A percentile compares a stretch with the other conserved stretches of the same genome.
Conservation (phyloP, 495 filamentous ascomycete genomes). For the Lophiotrema nucula region DNA sequence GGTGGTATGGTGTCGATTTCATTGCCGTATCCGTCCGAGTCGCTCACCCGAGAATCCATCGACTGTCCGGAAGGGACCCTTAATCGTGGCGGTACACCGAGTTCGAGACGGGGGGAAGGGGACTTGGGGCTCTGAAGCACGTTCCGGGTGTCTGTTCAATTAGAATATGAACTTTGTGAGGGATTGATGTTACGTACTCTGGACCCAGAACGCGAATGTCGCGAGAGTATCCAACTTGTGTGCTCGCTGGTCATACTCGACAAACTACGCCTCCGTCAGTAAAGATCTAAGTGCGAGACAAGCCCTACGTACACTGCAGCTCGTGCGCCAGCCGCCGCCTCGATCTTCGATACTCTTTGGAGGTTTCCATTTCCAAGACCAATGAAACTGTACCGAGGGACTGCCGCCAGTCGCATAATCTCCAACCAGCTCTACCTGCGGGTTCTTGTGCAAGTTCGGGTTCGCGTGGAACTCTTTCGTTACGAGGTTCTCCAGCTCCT, state of each 20-base stretch:
- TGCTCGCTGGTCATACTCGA: constrained; percentile 92
- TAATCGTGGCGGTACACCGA: constrained; percentile 70
- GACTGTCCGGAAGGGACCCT: constrained; percentile 81
- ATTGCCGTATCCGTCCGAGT: constrained; percentile 62
- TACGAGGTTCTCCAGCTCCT: constrained; percentile 88
- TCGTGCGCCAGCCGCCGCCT: constrained; percentile 90
- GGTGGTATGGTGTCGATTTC: constrained; percentile 38
- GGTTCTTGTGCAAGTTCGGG: constrained; percentile 94
- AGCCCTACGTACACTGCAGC: constrained; percentile 66
- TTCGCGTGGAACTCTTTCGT: constrained; percentile 95
- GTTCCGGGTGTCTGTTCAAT: neutral
- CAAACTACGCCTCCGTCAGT: constrained; percentile 56
- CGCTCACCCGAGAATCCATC: constrained; percentile 72
- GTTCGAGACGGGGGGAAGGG: constrained; percentile 64
- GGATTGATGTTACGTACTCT: constrained; percentile 66
- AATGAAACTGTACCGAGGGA: constrained; percentile 84
- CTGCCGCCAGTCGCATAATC: constrained; percentile 80
- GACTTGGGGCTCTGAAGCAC: constrained; percentile 37
- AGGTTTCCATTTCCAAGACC: constrained; percentile 95
- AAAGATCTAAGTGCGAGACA: neutral
- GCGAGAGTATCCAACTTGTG: constrained; percentile 86
- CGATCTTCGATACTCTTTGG: constrained; percentile 80
- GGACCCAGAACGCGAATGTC: constrained; percentile 91
- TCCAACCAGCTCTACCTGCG: constrained; percentile 89
- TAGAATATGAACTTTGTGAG: neutral